These are phyloP conservation scores for Beauveria asiatica DNA, from an alignment of 2,329 filamentous ascomycete species.

Conservation along the genomic window DNA sequence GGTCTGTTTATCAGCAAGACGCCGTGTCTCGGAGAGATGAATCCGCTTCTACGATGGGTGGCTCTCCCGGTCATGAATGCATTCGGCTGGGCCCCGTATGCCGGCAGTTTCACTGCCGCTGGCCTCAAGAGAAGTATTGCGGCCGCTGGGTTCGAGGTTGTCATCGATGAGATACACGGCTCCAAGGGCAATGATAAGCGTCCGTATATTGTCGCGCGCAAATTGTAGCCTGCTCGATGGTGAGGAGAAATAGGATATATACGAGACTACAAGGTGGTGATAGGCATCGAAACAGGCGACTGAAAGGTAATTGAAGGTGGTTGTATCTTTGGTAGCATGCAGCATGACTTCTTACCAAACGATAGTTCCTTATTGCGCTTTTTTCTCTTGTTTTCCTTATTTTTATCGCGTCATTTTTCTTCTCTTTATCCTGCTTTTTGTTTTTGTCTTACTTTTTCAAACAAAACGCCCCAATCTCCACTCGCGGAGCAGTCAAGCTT, in stretches of 20 bases:
- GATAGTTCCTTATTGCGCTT: too few species aligned
- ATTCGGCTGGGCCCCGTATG: constrained; percentile 4
- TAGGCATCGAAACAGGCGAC: too few species aligned
- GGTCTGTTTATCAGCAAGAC: constrained; percentile 16
- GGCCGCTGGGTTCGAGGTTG: constrained; percentile 12
- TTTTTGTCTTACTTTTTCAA: too few species aligned
- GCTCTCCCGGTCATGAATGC: constrained; percentile 10
- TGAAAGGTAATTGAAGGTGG: too few species aligned
- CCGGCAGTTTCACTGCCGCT: not conserved
- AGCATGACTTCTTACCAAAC: too few species aligned
- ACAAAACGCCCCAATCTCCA: too few species aligned
- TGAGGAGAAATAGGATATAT: not conserved
- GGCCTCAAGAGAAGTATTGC: not conserved
- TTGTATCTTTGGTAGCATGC: too few species aligned
- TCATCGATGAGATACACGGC: constrained; percentile 10
- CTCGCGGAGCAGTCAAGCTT: too few species aligned
- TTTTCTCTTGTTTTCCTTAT: too few species aligned
- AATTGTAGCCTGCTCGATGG: not conserved
- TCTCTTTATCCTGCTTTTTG: too few species aligned
- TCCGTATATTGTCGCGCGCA: constrained; percentile 14
- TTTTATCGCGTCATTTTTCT: too few species aligned
- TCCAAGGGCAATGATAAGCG: constrained; percentile 10
- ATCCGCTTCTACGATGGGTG: constrained; percentile 4
- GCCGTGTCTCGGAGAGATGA: constrained; percentile 12
- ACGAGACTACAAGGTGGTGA: too few species aligned